phyloP scores from a whole-genome alignment of 1,284 basidiomycete species.

The Golubevia pallescens region DNA sequence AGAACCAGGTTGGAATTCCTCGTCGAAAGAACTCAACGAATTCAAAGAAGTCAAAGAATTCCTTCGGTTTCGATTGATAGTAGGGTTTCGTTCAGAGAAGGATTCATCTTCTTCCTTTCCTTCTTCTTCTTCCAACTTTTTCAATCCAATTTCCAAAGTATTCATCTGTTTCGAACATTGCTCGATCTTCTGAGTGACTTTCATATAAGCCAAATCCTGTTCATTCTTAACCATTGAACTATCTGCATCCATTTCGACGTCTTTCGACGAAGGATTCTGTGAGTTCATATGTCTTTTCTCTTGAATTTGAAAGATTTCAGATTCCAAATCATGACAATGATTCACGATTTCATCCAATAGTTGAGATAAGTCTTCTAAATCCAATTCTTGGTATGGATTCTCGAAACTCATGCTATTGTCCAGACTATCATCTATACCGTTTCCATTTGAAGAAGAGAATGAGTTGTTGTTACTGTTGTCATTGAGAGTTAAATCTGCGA shows the following conservation, averaged over 20 bases:
- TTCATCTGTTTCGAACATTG: background rate
- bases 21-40: background rate
- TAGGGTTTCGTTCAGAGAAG: background rate
- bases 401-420: too few relatives aligned
- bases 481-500: too few relatives aligned
- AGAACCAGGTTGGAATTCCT: background rate
- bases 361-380: too few relatives aligned
- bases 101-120: background rate
- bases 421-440: too few relatives aligned
- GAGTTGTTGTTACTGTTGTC: too few relatives aligned
- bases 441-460: too few relatives aligned
- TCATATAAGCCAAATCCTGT: background rate
- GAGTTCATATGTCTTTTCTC: background rate
- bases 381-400: too few relatives aligned
- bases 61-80: background rate
- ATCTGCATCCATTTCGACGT: background rate
- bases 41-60: background rate
- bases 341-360: background rate
- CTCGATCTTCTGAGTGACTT: background rate
- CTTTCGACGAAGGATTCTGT: background rate
- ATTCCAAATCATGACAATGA: background rate
- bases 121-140: background rate
- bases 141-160: background rate
- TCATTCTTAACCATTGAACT: background rate
- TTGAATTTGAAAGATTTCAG: background rate